These are phyloP conservation scores for Skeletonema tropicum DNA, from an alignment of 108 stramenopile genomes.

Conservation along the genomic window DNA sequence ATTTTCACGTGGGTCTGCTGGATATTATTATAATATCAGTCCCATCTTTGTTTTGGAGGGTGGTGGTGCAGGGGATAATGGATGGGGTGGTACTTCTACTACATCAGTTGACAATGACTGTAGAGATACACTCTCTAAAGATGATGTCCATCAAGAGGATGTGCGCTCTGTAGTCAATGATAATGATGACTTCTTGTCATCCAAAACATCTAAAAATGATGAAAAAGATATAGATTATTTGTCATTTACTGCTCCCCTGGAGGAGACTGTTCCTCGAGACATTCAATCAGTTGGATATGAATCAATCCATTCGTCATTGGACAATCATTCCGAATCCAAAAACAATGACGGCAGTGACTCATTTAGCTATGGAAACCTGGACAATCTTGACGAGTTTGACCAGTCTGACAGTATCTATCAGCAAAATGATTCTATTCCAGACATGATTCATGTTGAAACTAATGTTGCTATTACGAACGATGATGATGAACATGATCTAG, in stretches of 20 bases:
- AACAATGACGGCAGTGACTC: not conserved
- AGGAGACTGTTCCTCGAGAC: not conserved
- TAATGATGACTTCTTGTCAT: not conserved
- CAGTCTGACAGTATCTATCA: not conserved
- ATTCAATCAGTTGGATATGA: not conserved
- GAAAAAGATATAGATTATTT: not conserved
- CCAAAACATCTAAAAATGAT: not conserved
- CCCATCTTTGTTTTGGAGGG: not conserved
- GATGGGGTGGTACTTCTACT: not conserved
- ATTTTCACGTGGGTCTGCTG: not conserved
- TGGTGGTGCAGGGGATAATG: not conserved
- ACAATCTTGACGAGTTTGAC: not conserved
- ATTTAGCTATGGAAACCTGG: not conserved
- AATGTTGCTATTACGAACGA: not conserved
- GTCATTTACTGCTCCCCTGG: not conserved
- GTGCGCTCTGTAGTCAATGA: not conserved
- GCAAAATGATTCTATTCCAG: not conserved
- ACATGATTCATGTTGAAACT: not conserved
- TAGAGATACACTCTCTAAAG: not conserved
- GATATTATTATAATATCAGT: not conserved
- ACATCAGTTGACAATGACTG: not conserved
- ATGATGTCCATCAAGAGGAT: not conserved
- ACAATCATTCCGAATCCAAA: not conserved
- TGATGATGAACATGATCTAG: not conserved
- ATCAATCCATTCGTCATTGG: not conserved